A percentile compares a stretch with the other conserved stretches of the same genome.
These are phyloP conservation scores for Ottelia alismoides DNA, from an alignment of 106 monocot species.

Conservation along the genomic window DNA sequence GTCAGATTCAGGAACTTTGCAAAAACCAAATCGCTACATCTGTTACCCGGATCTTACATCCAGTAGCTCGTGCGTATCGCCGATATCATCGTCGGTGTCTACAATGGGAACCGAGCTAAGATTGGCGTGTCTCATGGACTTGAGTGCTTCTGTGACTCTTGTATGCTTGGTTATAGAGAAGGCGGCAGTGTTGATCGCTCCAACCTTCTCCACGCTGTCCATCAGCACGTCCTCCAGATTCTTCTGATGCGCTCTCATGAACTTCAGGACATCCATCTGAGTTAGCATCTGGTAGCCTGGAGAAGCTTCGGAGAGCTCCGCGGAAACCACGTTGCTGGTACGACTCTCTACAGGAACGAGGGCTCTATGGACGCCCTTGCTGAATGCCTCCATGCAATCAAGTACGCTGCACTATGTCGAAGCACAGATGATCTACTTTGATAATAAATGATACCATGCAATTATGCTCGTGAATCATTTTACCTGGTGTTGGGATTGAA, in stretches of 20 bases:
- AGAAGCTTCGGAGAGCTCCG: slow-evolving; percentile 45
- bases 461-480: no score
- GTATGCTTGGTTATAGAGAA: slow-evolving; percentile 34
- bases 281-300: slow-evolving; percentile 82
- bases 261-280: slow-evolving; percentile 61
- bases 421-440: no score
- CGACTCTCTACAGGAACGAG: slow-evolving; percentile 58
- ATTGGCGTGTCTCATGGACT: slow-evolving; percentile 35
- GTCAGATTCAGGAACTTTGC: not conserved
- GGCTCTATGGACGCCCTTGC: slow-evolving; percentile 86
- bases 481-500: slow-evolving; percentile 54
- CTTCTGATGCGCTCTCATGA: slow-evolving; percentile 19
- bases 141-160: slow-evolving; percentile 39
- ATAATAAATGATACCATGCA: no score
- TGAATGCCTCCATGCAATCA: slow-evolving; percentile 81
- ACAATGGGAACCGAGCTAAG: slow-evolving; percentile 47
- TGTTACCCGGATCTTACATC: slow-evolving; percentile 23
- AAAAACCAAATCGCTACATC: not conserved
- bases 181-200: slow-evolving; percentile 28
- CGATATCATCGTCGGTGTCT: slow-evolving; percentile 7
- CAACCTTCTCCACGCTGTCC: slow-evolving; percentile 20
- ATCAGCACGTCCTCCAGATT: slow-evolving; percentile 35
- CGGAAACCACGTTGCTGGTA: not conserved
- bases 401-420: slow-evolving; percentile 57
- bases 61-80: slow-evolving; percentile 16